Evolutionary conservation across 805 yeast genomes (phyloP), one percentile per base, ranked within the genome.

Genomic region (Myxozyma vanderwaltii): DNA sequence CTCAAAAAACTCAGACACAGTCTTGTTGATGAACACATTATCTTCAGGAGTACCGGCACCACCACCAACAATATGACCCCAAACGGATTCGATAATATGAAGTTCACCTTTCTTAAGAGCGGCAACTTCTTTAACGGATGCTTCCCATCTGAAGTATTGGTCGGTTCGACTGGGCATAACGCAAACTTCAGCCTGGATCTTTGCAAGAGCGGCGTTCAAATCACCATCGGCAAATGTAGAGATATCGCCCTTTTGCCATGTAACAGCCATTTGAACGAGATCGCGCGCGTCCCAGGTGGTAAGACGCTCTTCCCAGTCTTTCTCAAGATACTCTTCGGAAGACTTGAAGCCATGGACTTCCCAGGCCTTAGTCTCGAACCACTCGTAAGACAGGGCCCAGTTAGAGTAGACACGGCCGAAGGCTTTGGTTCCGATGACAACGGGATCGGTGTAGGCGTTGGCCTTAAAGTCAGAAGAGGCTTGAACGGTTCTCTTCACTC

Each of bases 201-300:
- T 50, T 13, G 35, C 59, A 24, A 63, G 62, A 5, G 66, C 64
- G 15, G 51, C 54, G 4, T 35, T 33, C n/a, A 61, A 45, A 44
- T 63, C 66, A 17, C 65, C 65, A 46, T 56, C 65, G 44, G 50
- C 51, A 40, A 55, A 63, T 19, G 59, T 56, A 17, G 65, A 41
- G 40, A 63, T 63, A 40, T 63, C 64, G 24, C 66, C 66, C 51
- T 59, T 53, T 38, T 63, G 64, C 66, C 66, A 63, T 40, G 66
- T 63, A 12, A 56, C 66, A 13, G 62, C 61, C 66, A 63, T 59
- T 26, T 54, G 59, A 21, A 63, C 27, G 17, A 63, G 54, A 51
- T 63, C 65, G 5, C 57, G 58, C 7, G 56, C 66, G 38, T 63
- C 66, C 66, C 65, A 61, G 29, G 66, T 51, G 21, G 41, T 31